Conservation (phyloP, 352 stramenopile genomes). For the Phytophthora multivora region DNA sequence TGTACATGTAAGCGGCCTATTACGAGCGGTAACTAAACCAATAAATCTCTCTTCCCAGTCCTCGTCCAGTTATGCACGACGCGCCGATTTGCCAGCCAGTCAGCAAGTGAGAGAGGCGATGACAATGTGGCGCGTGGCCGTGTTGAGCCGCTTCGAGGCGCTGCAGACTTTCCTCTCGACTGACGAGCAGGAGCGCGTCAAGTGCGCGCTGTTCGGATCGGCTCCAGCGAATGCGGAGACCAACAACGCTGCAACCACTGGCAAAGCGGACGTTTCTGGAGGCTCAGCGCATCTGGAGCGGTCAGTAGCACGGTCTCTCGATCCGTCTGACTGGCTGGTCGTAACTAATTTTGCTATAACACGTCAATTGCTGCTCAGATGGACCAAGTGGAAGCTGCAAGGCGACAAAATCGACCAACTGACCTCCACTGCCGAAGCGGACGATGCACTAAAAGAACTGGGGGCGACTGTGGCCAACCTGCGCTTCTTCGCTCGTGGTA, state of each 20-base stretch:
- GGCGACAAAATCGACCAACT: constrained; percentile 59
- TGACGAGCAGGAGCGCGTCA: constrained; percentile 32
- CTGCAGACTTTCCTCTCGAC: constrained; percentile 42
- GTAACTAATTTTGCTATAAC: constrained; percentile 1
- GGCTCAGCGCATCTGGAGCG: constrained; percentile 53
- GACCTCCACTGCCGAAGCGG: constrained; percentile 29
- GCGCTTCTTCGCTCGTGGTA: constrained; percentile 70
- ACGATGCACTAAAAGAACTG: constrained; percentile 27
- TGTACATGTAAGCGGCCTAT: constrained; percentile 73
- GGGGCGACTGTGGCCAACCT: constrained; percentile 34
- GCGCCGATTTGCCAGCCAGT: constrained; percentile 20
- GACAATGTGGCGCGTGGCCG: constrained; percentile 43
- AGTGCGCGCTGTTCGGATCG: constrained; percentile 26
- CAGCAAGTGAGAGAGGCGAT: constrained; percentile 4
- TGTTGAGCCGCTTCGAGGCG: constrained; percentile 44
- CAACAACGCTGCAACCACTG: not conserved
- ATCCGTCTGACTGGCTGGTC: not conserved
- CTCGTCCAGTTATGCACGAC: constrained; percentile 10
- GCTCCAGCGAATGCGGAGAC: constrained; percentile 12
- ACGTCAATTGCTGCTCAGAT: constrained; percentile 37
- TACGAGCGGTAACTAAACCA: not conserved
- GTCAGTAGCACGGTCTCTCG: constrained; percentile 7
- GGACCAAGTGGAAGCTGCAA: constrained; percentile 70
- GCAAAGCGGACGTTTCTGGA: constrained; percentile 4
- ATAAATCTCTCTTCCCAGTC: not conserved